Evolutionary conservation across 306 rosid genomes (phyloP).

Genomic region (Vigna mungo): DNA sequence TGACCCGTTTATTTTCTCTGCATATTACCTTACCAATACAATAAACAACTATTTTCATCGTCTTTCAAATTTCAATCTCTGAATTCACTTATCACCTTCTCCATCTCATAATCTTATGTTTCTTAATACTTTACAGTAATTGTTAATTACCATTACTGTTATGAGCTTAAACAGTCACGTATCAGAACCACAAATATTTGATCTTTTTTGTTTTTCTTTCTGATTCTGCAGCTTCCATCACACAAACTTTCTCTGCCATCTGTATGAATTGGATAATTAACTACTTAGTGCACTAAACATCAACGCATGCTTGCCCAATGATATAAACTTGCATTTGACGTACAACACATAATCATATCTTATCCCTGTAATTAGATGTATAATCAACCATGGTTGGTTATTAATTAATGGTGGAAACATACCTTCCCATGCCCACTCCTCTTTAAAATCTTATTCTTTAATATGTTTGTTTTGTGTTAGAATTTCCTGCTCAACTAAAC

Average conservation of each 20-base stretch:
- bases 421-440: conserved; percentile 32
- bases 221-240: conserved; percentile 39
- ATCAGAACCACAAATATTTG: conserved; percentile 38
- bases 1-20: conserved; percentile 25
- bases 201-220: conserved; percentile 26
- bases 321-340: conserved; percentile 1
- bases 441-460: too few species aligned
- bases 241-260: conserved; percentile 5
- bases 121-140: too few species aligned
- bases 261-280: conserved; percentile 11
- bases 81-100: conserved; percentile 51
- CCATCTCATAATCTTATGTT: too few species aligned
- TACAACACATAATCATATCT: not conserved
- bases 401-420: conserved; percentile 41
- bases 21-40: too few species aligned
- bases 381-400: conserved; percentile 22
- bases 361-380: not conserved
- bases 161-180: not conserved
- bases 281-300: conserved; percentile 44
- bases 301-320: conserved; percentile 40
- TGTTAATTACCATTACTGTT: not conserved
- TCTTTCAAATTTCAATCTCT: conserved; percentile 23
- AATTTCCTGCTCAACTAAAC: too few species aligned
- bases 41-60: too few species aligned
- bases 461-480: too few species aligned